These are phyloP conservation scores for Pseudocercospora vitis DNA, from an alignment of 2,329 filamentous ascomycete genomes.

Conservation along the genomic window DNA sequence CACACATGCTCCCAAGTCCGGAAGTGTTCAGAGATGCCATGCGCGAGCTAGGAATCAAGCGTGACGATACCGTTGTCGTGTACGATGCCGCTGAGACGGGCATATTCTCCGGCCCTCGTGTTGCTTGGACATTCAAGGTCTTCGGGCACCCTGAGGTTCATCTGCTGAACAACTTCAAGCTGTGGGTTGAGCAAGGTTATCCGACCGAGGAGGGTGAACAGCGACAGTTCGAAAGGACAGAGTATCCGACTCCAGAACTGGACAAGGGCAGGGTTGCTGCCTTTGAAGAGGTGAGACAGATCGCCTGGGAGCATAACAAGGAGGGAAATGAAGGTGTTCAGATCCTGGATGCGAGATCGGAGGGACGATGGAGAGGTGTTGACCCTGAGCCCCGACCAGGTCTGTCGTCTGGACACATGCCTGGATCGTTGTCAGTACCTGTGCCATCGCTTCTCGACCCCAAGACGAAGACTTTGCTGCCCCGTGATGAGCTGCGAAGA, in stretches of 20 bases:
- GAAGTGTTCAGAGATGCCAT: slow-evolving; percentile 83
- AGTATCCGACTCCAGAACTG: slow-evolving; percentile 47
- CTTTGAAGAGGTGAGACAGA: slow-evolving; percentile 79
- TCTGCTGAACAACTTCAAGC: slow-evolving; percentile 89
- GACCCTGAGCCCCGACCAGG: slow-evolving; percentile 82
- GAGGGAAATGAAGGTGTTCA: slow-evolving; percentile 81
- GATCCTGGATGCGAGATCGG: slow-evolving; percentile 81
- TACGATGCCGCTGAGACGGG: slow-evolving; percentile 91
- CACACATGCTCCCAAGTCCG: slow-evolving; percentile 89
- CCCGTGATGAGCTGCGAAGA: slow-evolving; percentile 68
- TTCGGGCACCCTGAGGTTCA: slow-evolving; percentile 91
- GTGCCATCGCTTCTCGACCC: slow-evolving; percentile 79
- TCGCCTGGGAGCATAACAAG: slow-evolving; percentile 74
- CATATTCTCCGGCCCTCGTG: slow-evolving; percentile 89
- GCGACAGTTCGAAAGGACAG: slow-evolving; percentile 46
- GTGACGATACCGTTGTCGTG: slow-evolving; percentile 87
- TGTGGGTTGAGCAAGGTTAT: slow-evolving; percentile 84
- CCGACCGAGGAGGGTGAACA: slow-evolving; percentile 77
- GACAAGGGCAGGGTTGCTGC: slow-evolving; percentile 66
- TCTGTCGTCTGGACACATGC: slow-evolving; percentile 87
- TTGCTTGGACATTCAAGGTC: slow-evolving; percentile 86
- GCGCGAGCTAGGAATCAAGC: slow-evolving; percentile 80
- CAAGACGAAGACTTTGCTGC: slow-evolving; percentile 75
- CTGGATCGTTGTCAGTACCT: slow-evolving; percentile 79
- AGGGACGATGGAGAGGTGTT: slow-evolving; percentile 76